Conservation (phyloP, 1,139 yeast species). For the Debaryomyces psychrophilus region DNA sequence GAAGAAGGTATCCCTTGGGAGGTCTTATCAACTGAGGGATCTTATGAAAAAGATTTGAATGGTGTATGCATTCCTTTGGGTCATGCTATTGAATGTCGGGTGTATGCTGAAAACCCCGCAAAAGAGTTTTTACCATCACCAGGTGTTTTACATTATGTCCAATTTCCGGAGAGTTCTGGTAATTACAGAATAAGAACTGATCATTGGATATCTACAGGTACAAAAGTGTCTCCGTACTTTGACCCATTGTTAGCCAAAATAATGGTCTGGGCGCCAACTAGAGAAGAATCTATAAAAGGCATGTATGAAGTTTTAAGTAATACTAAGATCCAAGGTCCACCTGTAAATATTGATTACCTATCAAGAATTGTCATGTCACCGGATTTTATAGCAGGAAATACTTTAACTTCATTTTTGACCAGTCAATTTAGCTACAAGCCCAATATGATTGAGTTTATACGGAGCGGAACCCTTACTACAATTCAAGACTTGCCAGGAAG, state of each 20-base stretch:
- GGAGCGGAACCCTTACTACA: constrained; percentile 37
- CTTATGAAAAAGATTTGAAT: constrained; percentile 13
- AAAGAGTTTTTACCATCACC: constrained; percentile 40
- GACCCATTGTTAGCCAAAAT: constrained; percentile 41
- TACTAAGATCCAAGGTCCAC: constrained; percentile 32
- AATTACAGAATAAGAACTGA: constrained; percentile 30
- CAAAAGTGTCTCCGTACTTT: constrained; percentile 38
- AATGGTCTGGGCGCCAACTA: constrained; percentile 36
- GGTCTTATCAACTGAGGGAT: constrained; percentile 17
- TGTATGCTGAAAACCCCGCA: constrained; percentile 41
- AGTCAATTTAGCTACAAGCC: constrained; percentile 26
- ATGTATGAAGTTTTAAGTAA: constrained; percentile 27
- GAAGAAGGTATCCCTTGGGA: constrained; percentile 27
- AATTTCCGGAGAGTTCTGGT: constrained; percentile 21
- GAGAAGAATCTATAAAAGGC: constrained; percentile 25
- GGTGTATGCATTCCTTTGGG: constrained; percentile 34
- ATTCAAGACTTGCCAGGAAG: constrained; percentile 40
- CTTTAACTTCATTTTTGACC: constrained; percentile 31
- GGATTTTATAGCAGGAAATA: constrained; percentile 25
- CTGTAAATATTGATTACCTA: constrained; percentile 35
- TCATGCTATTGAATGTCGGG: constrained; percentile 39
- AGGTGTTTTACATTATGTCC: constrained; percentile 34
- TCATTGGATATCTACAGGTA: constrained; percentile 40
- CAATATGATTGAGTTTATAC: constrained; percentile 30
- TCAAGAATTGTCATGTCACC: constrained; percentile 24